Evolutionary conservation across 2,329 filamentous ascomycete species (phyloP).

Genomic region (Aspergillus proliferans): DNA sequence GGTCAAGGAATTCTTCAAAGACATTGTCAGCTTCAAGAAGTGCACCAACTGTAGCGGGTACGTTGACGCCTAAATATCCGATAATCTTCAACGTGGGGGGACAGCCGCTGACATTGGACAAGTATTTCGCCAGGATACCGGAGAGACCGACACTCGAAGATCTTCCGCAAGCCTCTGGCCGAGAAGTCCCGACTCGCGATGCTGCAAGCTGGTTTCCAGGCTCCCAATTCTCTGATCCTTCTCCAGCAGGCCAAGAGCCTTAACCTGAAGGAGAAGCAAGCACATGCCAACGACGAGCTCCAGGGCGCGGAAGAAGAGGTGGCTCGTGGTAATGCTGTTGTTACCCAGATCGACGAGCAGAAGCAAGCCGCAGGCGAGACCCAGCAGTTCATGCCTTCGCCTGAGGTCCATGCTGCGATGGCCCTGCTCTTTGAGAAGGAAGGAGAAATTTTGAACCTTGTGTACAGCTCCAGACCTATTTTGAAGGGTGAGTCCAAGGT

Average conservation of each 20-base stretch:
- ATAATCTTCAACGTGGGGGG: neutral
- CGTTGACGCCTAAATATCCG: constrained; percentile 12
- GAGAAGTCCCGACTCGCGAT: constrained; percentile 72
- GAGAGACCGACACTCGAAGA: constrained; percentile 87
- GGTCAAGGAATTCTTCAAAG: constrained; percentile 73
- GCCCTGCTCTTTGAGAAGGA: constrained; percentile 79
- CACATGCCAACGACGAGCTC: constrained; percentile 31
- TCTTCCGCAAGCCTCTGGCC: constrained; percentile 76
- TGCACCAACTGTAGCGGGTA: constrained; percentile 61
- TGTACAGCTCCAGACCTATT: constrained; percentile 72
- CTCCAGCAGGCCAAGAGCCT: constrained; percentile 43
- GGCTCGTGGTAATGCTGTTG: constrained; percentile 45
- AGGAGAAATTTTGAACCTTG: constrained; percentile 70
- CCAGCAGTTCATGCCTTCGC: constrained; percentile 74
- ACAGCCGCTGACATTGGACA: neutral
- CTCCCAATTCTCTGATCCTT: constrained; percentile 63
- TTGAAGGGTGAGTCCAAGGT: constrained; percentile 53
- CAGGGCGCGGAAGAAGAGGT: constrained; percentile 56
- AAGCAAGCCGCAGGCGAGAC: constrained; percentile 32
- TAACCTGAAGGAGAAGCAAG: constrained; percentile 27
- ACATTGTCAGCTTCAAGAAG: constrained; percentile 62
- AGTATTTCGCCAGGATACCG: constrained; percentile 76
- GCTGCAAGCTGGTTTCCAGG: constrained; percentile 61
- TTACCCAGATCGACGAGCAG: constrained; percentile 25
- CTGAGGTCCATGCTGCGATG: constrained; percentile 75